Percentiles rank a stretch among this genome's conserved stretches.
These are phyloP conservation scores for Kwoniella bestiolae DNA, from an alignment of 768 basidiomycete species.

Conservation along the genomic window DNA sequence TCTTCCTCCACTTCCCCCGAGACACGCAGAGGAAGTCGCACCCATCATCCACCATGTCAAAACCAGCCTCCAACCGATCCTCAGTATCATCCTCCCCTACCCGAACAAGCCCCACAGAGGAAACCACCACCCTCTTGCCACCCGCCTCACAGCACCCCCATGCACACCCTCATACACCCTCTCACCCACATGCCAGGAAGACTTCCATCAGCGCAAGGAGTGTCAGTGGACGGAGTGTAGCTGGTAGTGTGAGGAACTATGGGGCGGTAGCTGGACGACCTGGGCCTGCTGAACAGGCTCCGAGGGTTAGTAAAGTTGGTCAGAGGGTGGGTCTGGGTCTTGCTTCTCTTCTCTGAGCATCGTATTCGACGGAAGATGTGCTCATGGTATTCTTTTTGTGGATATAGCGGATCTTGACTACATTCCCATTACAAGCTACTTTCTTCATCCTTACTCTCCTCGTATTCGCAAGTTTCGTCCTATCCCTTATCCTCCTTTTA, in stretches of 20 bases:
- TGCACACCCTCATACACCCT: conserved; percentile 7
- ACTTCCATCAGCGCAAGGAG: conserved; percentile 36
- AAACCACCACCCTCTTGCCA: conserved; percentile 46
- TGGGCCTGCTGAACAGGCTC: conserved; percentile 43
- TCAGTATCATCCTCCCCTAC: conserved; percentile 25
- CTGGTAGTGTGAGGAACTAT: conserved; percentile 44
- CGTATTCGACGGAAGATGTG: background rate
- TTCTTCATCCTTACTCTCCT: conserved; percentile 46
- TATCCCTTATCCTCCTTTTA: conserved; percentile 47
- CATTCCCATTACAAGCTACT: conserved; percentile 43
- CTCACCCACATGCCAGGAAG: conserved; percentile 34
- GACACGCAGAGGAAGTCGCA: no score
- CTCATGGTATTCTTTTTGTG: conserved; percentile 5
- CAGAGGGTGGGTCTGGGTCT: conserved; percentile 42
- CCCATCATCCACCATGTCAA: no score
- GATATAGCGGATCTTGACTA: conserved; percentile 50
- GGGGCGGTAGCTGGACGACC: conserved; percentile 32
- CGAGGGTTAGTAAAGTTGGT: conserved; percentile 50
- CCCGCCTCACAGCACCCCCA: conserved; percentile 16
- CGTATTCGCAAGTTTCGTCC: conserved; percentile 40
- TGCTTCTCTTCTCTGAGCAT: background rate
- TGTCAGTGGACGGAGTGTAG: conserved; percentile 40
- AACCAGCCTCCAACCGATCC: conserved; percentile 14
- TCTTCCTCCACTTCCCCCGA: no score
- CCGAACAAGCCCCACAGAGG: conserved; percentile 20